These are phyloP conservation scores for Fraxinus pennsylvanica DNA, from an alignment of 257 asterid genomes.

Conservation along the genomic window DNA sequence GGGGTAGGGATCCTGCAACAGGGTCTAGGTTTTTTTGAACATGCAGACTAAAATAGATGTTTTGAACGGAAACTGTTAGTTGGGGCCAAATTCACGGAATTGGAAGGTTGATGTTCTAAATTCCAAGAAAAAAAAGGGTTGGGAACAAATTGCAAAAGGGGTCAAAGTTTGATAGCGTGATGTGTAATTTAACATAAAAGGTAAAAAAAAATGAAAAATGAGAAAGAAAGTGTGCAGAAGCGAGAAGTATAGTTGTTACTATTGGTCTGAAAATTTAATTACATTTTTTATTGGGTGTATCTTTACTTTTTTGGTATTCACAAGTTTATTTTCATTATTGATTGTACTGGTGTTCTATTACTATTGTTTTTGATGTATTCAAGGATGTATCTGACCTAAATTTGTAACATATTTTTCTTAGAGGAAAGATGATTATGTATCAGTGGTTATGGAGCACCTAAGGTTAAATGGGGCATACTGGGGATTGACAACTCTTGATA, in stretches of 20 bases:
- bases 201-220: no score
- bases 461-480: slow-evolving; percentile 90
- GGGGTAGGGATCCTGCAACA: no score
- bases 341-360: background rate
- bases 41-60: no score
- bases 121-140: no score
- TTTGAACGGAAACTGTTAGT: no score
- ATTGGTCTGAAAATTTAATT: background rate
- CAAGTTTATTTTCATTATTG: background rate
- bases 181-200: no score
- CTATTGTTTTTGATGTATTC: background rate
- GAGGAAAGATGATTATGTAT: slow-evolving; percentile 74
- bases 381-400: background rate
- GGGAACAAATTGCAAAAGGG: no score
- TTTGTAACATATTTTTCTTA: slow-evolving; percentile 23
- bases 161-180: no score
- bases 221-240: background rate
- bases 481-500: slow-evolving; percentile 92
- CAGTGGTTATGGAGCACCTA: slow-evolving; percentile 90
- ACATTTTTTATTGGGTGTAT: background rate
- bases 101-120: no score
- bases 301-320: background rate
- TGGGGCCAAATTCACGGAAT: no score
- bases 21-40: no score
- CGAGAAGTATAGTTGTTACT: background rate